Base-by-base conservation (phyloP, 768 basidiomycete genomes). In the Psilocybe sp. region DNA sequence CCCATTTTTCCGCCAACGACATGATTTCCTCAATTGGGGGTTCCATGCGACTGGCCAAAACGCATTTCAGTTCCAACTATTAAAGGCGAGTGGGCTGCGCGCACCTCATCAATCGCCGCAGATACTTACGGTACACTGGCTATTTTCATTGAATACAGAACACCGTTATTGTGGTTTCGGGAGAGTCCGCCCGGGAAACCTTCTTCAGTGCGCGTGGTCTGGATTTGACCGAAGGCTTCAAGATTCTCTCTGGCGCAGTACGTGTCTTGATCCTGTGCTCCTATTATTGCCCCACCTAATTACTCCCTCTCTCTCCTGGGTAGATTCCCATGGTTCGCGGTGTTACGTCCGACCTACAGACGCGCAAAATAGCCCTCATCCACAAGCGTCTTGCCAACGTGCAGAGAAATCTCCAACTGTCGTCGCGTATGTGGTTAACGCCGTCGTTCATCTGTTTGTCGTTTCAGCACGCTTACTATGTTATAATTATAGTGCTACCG, bases 141-240 rank as follows among this genome's bases (percentile, higher is more conserved):
- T 28, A 28, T 38, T 42, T n/a, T 36, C 42, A 53, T 43, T 52
- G 39, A 51, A 63, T 57, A 56, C 60, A 90, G 87, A 82, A 85
- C 55, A 82, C 77, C 3, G 86, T 91, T 56, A 74, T 91, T 46
- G 87, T 85, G 32, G 78, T 90, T 36, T 89, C 88, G 36, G 89
- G 88, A 46, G 85, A 88, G 61, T 74, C 72, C 32, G 88, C 81
- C 13, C 74, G 88, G 49, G 77, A 79, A 48, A 74, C 81, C 3
- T 89, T 89, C 67, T 87, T 89, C 59, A 75, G 76, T 2, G 80
- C 84, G 49, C 82, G 80, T 66, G 78, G 78, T 16, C 79, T 91
- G 54, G 86, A 89, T 65, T 77, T 91, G 44, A 84, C 82, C 37
- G 86, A 88, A 70, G 88, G 87, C 5, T 90, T 88, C 74, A 86